Evolutionary conservation across 2,329 filamentous ascomycete species (phyloP), one percentile per base, ranked within the genome.

Genomic region (Xylariaceae sp.): DNA sequence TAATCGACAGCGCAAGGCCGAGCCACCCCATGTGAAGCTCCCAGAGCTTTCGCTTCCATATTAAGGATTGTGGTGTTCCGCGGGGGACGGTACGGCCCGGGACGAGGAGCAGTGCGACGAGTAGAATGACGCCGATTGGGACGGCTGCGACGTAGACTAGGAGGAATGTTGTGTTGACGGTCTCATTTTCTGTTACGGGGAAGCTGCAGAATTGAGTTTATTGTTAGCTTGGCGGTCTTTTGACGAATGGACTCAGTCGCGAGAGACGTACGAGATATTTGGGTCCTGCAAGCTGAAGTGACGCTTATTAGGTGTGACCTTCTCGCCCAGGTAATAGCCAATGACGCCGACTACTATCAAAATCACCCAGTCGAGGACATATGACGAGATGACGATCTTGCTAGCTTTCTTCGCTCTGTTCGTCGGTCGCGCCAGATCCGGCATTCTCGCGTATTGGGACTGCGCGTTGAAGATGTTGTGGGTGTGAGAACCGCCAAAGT

Each of bases 11-110:
- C 1, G 77, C 88, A 2, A 96, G 76, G 0, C 91, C 91, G 61
- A 96, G 82, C 82, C 86, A 89, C 51, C 89, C 90, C 2, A 83
- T 83, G 65, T 96, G 90, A 66, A 89, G 83, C 68, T 96, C 91
- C 90, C 92, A 96, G 1, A 96, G 67, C 71, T 94, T 96, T 57
- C 89, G 80, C 64, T 81, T 82, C 84, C 89, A 90, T 40, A 91
- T 75, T 47, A 89, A 70, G 4, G 77, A 68, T 55, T 77, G 77
- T 1, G 87, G 82, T 0, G 85, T 84, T 17, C 78, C 76, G 39
- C 74, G 75, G 14, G 81, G 78, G 1, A 86, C 83, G 1, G 83
- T 85, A 6, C 81, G 77, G 3, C 87, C 89, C 1, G 90, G 90
- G 1, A 94, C 82, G 58, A 92, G 75, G 52, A 83, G 56, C 31